Conservation (phyloP, 2,329 filamentous ascomycete species). For the Leptodontidium sp. region DNA sequence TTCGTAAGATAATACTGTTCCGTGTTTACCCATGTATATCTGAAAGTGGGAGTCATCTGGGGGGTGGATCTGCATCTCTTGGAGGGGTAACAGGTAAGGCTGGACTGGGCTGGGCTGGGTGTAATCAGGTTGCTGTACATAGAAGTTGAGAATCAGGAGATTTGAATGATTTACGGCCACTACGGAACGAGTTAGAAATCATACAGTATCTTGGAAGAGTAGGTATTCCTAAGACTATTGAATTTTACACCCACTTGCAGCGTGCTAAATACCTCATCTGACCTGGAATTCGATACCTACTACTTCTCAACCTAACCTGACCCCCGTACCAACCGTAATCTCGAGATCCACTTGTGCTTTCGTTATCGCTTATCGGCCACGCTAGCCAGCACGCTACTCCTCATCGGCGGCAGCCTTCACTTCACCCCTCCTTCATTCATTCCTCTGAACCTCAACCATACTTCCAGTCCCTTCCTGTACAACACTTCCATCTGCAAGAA, state of each 20-base stretch:
- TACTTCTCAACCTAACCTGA: too few species aligned
- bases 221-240: neutral
- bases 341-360: neutral
- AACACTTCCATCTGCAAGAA: conserved; percentile 11
- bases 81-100: neutral
- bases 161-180: too few species aligned
- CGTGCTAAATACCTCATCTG: conserved; percentile 9
- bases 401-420: neutral
- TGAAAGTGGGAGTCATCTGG: conserved; percentile 6
- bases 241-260: neutral
- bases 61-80: conserved; percentile 1
- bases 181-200: too few species aligned
- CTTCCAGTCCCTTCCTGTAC: conserved; percentile 15
- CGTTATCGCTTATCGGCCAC: conserved; percentile 16
- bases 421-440: conserved; percentile 14
- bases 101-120: neutral
- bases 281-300: neutral
- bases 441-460: conserved; percentile 2
- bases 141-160: too few species aligned
- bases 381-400: neutral
- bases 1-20: neutral
- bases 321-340: neutral
- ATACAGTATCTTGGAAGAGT: too few species aligned
- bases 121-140: too few species aligned
- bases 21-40: neutral